phyloP scores from a whole-genome alignment of 2,329 filamentous ascomycete species.

The Phialophora tarda region DNA sequence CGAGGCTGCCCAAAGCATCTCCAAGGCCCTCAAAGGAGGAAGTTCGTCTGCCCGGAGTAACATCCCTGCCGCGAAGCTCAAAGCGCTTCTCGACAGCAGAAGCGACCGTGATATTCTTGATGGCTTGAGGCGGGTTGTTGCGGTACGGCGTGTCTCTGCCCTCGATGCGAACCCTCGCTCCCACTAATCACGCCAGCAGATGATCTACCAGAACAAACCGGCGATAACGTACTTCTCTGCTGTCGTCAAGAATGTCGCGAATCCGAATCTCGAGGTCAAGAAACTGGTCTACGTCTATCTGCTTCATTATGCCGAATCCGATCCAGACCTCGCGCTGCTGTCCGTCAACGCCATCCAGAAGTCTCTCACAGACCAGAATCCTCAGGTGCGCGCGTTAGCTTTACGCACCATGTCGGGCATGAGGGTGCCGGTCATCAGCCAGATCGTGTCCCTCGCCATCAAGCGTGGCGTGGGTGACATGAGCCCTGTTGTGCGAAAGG shows the following conservation, averaged over 20 bases:
- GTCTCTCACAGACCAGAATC: slow-evolving; percentile 88
- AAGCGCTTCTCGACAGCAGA: slow-evolving; percentile 91
- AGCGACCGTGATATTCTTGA: slow-evolving; percentile 93
- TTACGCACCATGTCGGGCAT: slow-evolving; percentile 97
- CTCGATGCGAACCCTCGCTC: slow-evolving; percentile 14
- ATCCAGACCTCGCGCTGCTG: slow-evolving; percentile 91
- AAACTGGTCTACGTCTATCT: slow-evolving; percentile 99
- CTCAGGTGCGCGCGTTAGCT: slow-evolving; percentile 87
- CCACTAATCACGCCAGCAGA: slow-evolving; percentile 57
- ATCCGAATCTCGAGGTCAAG: slow-evolving; percentile 90
- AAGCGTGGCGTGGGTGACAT: slow-evolving; percentile 93
- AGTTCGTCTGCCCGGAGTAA: slow-evolving; percentile 67
- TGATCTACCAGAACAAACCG: slow-evolving; percentile 91
- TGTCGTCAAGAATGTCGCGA: slow-evolving; percentile 96
- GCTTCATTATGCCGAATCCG: slow-evolving; percentile 92
- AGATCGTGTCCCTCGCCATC: slow-evolving; percentile 94
- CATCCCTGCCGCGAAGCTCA: slow-evolving; percentile 81
- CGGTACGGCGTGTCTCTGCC: slow-evolving; percentile 60
- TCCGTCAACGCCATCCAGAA: slow-evolving; percentile 99
- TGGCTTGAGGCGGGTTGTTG: slow-evolving; percentile 83
- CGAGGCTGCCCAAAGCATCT: slow-evolving; percentile 89
- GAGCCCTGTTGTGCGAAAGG: slow-evolving; percentile 90
- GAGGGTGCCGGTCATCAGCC: slow-evolving; percentile 94
- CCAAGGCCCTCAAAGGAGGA: slow-evolving; percentile 58
- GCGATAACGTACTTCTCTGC: slow-evolving; percentile 95